A percentile compares a stretch with the other conserved stretches of the same genome.
Conservation (phyloP, 2,329 filamentous ascomycete genomes). For the Penicillium sp. region DNA sequence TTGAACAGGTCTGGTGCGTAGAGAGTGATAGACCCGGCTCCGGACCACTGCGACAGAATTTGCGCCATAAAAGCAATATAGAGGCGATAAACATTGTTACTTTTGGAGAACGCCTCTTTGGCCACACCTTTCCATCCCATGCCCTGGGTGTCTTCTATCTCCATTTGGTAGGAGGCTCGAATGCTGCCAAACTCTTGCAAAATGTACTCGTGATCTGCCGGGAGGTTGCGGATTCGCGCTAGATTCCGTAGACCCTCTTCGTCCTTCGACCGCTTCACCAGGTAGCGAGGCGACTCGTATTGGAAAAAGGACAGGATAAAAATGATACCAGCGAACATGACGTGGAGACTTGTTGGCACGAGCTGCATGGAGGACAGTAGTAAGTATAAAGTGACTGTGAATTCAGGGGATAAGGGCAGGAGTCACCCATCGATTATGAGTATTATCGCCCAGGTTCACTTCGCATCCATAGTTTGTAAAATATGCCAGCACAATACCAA, state of each 20-base stretch:
- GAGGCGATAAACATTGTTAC: slow-evolving; percentile 69
- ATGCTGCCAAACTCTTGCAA: slow-evolving; percentile 67
- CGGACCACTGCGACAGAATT: slow-evolving; percentile 74
- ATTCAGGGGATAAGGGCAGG: too few species aligned
- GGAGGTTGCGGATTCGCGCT: slow-evolving; percentile 61
- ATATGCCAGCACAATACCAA: slow-evolving; percentile 79
- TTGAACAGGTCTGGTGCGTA: slow-evolving; percentile 77
- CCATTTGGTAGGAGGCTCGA: slow-evolving; percentile 69
- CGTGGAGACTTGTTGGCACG: slow-evolving; percentile 75
- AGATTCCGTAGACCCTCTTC: slow-evolving; percentile 56
- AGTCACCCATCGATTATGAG: slow-evolving; percentile 54
- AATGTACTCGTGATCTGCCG: slow-evolving; percentile 65
- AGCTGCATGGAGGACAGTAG: too few species aligned
- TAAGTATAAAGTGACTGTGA: too few species aligned
- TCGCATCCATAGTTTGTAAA: slow-evolving; percentile 72
- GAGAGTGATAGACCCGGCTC: slow-evolving; percentile 74
- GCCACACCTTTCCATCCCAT: too few species aligned
- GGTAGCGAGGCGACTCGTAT: slow-evolving; percentile 71
- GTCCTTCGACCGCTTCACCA: slow-evolving; percentile 67
- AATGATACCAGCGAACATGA: slow-evolving; percentile 78
- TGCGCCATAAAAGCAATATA: slow-evolving; percentile 72
- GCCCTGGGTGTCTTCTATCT: slow-evolving; percentile 72
- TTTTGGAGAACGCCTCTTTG: too few species aligned
- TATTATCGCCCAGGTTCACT: slow-evolving; percentile 54
- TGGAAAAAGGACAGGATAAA: slow-evolving; percentile 71